Conservation (phyloP, 2,329 filamentous ascomycete genomes). For the Exophiala sp. region DNA sequence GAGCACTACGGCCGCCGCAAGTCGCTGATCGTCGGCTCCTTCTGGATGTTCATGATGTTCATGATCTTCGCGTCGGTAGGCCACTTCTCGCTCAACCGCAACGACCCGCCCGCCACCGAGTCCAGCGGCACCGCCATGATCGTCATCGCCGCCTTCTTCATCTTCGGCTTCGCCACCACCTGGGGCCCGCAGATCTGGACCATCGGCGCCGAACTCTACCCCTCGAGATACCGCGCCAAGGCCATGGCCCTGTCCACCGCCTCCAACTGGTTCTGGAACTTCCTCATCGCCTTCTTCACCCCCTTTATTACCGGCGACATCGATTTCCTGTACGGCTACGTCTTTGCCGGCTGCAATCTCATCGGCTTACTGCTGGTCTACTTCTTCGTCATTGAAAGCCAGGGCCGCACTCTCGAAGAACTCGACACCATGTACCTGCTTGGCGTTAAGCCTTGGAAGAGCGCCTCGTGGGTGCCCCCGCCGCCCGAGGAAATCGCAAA, state of each 20-base stretch:
- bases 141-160: slow-evolving; percentile 67
- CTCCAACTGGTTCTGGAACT: slow-evolving; percentile 74
- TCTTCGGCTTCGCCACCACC: slow-evolving; percentile 71
- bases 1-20: slow-evolving; percentile 74
- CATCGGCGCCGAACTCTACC: slow-evolving; percentile 43
- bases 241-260: slow-evolving; percentile 43
- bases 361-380: slow-evolving; percentile 61
- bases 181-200: slow-evolving; percentile 63
- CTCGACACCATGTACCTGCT: slow-evolving; percentile 73
- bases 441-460: slow-evolving; percentile 52
- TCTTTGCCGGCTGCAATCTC: slow-evolving; percentile 69
- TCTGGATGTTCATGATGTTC: slow-evolving; percentile 78
- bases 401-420: slow-evolving; percentile 65
- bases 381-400: slow-evolving; percentile 68
- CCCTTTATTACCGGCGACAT: slow-evolving; percentile 69
- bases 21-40: slow-evolving; percentile 69
- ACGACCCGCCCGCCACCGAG: slow-evolving; percentile 40
- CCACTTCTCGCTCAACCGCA: slow-evolving; percentile 39
- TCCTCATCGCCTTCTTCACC: slow-evolving; percentile 71
- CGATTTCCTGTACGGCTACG: slow-evolving; percentile 69
- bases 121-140: slow-evolving; percentile 62
- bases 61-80: slow-evolving; percentile 54
- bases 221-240: slow-evolving; percentile 37
- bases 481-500: slow-evolving; percentile 26
- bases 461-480: slow-evolving; percentile 19